Evolutionary conservation across 164 flowering plant genomes (phyloP).

Genomic region (Euptelea pleiosperma): DNA sequence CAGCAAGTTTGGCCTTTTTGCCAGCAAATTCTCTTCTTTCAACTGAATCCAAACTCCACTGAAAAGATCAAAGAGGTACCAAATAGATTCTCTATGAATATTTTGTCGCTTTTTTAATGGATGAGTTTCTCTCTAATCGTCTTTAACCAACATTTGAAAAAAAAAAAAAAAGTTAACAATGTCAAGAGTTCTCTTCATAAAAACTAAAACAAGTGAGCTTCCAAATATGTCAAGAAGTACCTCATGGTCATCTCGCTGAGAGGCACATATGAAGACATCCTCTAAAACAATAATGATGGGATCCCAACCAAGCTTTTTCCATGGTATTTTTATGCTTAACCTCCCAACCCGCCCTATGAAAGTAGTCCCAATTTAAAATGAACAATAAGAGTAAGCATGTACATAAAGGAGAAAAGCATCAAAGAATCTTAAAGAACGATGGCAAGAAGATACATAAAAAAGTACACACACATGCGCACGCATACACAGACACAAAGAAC

Average conservation of each 20-base stretch:
- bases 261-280: constrained; percentile 63
- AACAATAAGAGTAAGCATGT: not conserved
- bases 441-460: not conserved
- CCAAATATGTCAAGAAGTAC: constrained; percentile 23
- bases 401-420: not conserved
- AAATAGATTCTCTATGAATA: not conserved
- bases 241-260: constrained; percentile 66
- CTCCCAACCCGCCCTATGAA: constrained; percentile 69
- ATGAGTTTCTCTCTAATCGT: not conserved
- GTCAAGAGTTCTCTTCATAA: not conserved
- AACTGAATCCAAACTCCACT: constrained; percentile 77
- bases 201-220: not conserved
- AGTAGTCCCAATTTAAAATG: not conserved
- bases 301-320: constrained; percentile 91
- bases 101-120: constrained; percentile 10
- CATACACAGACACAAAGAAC: too few relatives aligned
- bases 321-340: constrained; percentile 82
- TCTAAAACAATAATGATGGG: constrained; percentile 71
- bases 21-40: constrained; percentile 78
- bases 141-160: not conserved
- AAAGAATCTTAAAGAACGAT: not conserved
- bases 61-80: not conserved
- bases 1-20: constrained; percentile 90
- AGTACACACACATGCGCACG: too few relatives aligned
- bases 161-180: not conserved